A percentile compares a stretch with the other conserved stretches of the same genome.
Evolutionary conservation across 2,329 filamentous ascomycete species (phyloP).

Genomic region (Aureobasidium sp.): DNA sequence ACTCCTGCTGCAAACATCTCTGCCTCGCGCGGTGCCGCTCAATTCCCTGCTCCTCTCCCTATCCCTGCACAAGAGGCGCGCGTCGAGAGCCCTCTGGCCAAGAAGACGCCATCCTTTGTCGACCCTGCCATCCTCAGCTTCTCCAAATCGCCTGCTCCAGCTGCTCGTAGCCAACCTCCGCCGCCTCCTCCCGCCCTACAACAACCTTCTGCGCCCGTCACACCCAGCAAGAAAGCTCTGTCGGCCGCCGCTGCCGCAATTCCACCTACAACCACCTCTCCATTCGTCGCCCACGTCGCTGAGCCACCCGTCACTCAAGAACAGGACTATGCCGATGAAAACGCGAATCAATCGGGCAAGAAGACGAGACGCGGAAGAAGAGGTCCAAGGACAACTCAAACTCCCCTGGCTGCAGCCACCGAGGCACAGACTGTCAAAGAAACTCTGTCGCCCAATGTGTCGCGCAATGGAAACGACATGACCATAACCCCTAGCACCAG

Average conservation of each 20-base stretch:
- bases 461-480: slow-evolving; percentile 30
- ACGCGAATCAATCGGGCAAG: slow-evolving; percentile 26
- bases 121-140: slow-evolving; percentile 78
- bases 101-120: slow-evolving; percentile 43
- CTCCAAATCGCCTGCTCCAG: slow-evolving; percentile 27
- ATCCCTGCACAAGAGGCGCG: slow-evolving; percentile 1
- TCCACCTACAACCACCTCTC: slow-evolving; percentile 28
- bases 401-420: slow-evolving; percentile 18
- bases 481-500: slow-evolving; percentile 24
- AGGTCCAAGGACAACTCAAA: neutral
- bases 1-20: slow-evolving; percentile 15
- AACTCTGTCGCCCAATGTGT: slow-evolving; percentile 19
- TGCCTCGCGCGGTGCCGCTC: neutral
- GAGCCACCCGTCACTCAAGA: slow-evolving; percentile 15
- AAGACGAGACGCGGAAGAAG: slow-evolving; percentile 36
- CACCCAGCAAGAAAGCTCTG: slow-evolving; percentile 33
- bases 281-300: slow-evolving; percentile 28
- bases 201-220: slow-evolving; percentile 25
- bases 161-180: slow-evolving; percentile 14
- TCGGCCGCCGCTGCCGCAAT: slow-evolving; percentile 24
- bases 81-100: slow-evolving; percentile 6
- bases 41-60: neutral
- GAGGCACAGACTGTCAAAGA: slow-evolving; percentile 18
- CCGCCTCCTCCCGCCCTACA: slow-evolving; percentile 9
- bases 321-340: neutral